Evolutionary conservation across 139 green algal genomes (phyloP).

Genomic region (Chara braunii): DNA sequence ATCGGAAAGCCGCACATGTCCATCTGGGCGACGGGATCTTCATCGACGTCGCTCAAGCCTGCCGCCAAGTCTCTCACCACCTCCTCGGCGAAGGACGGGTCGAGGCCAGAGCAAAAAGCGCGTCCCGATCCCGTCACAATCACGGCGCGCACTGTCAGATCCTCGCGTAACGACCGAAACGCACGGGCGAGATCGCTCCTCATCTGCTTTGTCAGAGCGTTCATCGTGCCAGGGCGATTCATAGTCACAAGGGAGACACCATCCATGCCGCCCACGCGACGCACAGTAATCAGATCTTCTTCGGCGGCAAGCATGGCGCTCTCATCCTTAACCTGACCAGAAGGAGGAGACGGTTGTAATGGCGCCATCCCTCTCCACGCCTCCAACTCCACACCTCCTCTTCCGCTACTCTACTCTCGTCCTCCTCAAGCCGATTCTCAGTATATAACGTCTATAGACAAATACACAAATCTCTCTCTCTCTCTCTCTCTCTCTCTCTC

Average conservation of each 20-base stretch:
- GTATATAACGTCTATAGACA: too few relatives aligned
- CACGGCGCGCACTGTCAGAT: slow-evolving; percentile 4
- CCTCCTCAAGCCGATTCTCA: too few relatives aligned
- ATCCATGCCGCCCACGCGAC: not conserved
- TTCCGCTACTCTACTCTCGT: too few relatives aligned
- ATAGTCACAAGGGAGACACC: slow-evolving; percentile 23
- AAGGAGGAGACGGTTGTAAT: too few relatives aligned
- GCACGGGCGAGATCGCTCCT: slow-evolving; percentile 16
- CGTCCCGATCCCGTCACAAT: slow-evolving; percentile 38
- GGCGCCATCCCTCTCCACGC: too few relatives aligned
- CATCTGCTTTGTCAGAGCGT: slow-evolving; percentile 40
- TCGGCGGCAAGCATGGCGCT: too few relatives aligned
- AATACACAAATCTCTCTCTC: too few relatives aligned
- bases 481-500: too few relatives aligned
- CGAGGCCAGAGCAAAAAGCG: slow-evolving; percentile 35
- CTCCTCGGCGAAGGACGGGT: not conserved
- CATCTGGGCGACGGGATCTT: slow-evolving; percentile 44
- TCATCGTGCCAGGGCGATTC: slow-evolving; percentile 35
- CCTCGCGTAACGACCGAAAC: slow-evolving; percentile 19
- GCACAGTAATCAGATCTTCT: too few relatives aligned
- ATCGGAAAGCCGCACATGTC: slow-evolving; percentile 45
- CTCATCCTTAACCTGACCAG: too few relatives aligned
- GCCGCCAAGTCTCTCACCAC: not conserved
- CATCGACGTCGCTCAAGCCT: slow-evolving; percentile 30
- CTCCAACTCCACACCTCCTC: too few relatives aligned